These are phyloP conservation scores for Cladosporium halotolerans DNA, from an alignment of 2,329 filamentous ascomycete genomes.

Conservation along the genomic window DNA sequence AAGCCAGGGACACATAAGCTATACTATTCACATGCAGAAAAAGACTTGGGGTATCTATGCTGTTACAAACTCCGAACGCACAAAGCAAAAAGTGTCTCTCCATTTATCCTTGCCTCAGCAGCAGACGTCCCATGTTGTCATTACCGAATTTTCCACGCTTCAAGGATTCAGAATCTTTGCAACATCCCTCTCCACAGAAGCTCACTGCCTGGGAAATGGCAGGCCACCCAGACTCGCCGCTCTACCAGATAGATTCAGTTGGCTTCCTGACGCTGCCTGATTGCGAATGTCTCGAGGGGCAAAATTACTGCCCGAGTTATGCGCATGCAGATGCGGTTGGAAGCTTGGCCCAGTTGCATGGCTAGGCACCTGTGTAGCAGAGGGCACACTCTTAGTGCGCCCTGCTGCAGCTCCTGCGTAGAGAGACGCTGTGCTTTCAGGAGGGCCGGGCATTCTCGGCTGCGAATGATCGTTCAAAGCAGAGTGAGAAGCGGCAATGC, in stretches of 20 bases:
- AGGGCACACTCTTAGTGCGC: background rate
- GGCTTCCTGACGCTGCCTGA: background rate
- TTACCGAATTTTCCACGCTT: no score
- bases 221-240: background rate
- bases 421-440: background rate
- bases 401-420: no score
- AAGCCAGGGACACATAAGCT: no score
- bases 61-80: no score
- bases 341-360: background rate
- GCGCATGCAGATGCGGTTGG: background rate
- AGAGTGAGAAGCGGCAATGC: no score
- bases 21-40: no score
- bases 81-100: no score
- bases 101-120: no score
- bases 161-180: no score
- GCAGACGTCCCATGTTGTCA: no score
- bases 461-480: slow-evolving; percentile 14
- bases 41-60: no score
- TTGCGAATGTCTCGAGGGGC: background rate
- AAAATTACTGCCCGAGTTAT: background rate
- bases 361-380: background rate
- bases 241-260: background rate
- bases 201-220: background rate
- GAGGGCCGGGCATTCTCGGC: background rate
- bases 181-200: no score